Evolutionary conservation across 1,284 basidiomycete species (phyloP).

Genomic region (Athelia sp.): DNA sequence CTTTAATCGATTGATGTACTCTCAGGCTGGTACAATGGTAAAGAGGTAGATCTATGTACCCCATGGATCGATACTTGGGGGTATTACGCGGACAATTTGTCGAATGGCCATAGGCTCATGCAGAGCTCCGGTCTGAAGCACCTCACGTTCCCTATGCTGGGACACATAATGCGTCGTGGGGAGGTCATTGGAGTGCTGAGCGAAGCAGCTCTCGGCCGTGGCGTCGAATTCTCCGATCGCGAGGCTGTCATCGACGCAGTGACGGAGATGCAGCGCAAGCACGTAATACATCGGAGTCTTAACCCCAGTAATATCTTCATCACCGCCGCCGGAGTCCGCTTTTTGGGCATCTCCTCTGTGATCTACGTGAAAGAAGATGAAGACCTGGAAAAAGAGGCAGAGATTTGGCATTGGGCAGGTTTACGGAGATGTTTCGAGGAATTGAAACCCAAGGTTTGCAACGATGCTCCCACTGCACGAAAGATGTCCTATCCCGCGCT

Average conservation of each 20-base stretch:
- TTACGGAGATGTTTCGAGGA: not conserved
- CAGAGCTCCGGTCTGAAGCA: slow-evolving; percentile 27
- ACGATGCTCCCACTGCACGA: not conserved
- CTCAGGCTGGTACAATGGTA: not conserved
- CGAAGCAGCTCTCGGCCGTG: slow-evolving; percentile 36
- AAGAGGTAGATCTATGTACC: not conserved
- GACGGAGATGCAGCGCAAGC: slow-evolving; percentile 31
- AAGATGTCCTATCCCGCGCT: not conserved
- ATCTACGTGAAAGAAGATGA: not conserved
- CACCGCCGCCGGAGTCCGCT: slow-evolving; percentile 23
- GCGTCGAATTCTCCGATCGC: slow-evolving; percentile 31
- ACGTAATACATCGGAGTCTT: slow-evolving; percentile 21
- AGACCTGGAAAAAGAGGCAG: not conserved
- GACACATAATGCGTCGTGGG: slow-evolving; percentile 37
- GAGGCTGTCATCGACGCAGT: slow-evolving; percentile 35
- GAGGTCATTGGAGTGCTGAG: slow-evolving; percentile 39
- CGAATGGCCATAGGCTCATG: slow-evolving; percentile 26
- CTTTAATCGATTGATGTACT: not conserved
- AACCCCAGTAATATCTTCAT: slow-evolving; percentile 22
- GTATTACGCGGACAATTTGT: slow-evolving; percentile 26
- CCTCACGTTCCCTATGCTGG: slow-evolving; percentile 38
- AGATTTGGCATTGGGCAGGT: not conserved
- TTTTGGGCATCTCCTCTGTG: slow-evolving; percentile 9
- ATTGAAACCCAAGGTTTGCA: not conserved
- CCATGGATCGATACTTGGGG: slow-evolving; percentile 12